Percentiles rank a stretch among this genome's conserved stretches.
Evolutionary conservation across 2,329 filamentous ascomycete species (phyloP).

Genomic region (Teratosphaeria epicoccoides): DNA sequence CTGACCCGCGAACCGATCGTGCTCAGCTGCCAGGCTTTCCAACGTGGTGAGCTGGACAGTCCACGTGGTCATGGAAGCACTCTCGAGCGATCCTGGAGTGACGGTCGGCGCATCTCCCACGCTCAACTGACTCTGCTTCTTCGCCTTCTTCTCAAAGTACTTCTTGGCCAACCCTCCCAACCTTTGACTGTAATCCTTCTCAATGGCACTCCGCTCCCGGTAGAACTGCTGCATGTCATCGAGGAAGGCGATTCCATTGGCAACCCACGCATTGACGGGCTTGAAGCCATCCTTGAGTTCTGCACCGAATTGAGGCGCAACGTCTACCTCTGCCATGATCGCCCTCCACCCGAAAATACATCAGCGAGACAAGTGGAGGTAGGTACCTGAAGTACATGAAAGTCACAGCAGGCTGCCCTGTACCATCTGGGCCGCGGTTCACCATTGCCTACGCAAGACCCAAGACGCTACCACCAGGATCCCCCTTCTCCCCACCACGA

Average conservation of each 20-base stretch:
- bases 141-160: conserved; percentile 94
- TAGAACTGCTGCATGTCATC: conserved; percentile 97
- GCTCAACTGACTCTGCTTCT: conserved; percentile 75
- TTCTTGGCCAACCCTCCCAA: conserved; percentile 82
- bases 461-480: background rate
- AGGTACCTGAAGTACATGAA: background rate
- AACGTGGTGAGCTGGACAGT: conserved; percentile 83
- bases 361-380: no score
- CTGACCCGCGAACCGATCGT: conserved; percentile 73
- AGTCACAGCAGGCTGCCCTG: background rate
- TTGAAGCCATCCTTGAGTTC: conserved; percentile 99
- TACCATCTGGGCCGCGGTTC: background rate
- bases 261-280: conserved; percentile 81
- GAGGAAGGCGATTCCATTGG: conserved; percentile 83
- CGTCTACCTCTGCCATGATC: conserved; percentile 70
- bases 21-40: conserved; percentile 77
- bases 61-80: conserved; percentile 95
- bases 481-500: background rate
- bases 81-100: conserved; percentile 91
- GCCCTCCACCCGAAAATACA: conserved; percentile 1
- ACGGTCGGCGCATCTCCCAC: conserved; percentile 87
- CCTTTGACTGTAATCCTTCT: conserved; percentile 92
- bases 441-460: background rate
- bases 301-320: conserved; percentile 75
- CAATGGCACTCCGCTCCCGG: conserved; percentile 82